Evolutionary conservation across 106 monocot species (phyloP).

Genomic region (Platanthera guangdongensis): DNA sequence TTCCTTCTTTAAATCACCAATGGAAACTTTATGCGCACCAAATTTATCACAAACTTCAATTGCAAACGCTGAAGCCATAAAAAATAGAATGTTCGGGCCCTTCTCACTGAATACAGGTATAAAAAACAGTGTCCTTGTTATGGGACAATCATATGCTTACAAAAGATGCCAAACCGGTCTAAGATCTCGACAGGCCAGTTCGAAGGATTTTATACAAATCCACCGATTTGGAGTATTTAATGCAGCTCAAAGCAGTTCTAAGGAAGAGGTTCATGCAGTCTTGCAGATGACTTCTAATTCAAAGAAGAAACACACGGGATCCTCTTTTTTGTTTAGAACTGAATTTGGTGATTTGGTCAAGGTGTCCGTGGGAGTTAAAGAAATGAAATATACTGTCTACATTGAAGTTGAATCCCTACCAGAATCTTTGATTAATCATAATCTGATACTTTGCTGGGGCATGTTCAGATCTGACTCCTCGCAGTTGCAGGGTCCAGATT

Average conservation of each 20-base stretch:
- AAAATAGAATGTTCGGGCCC: not conserved
- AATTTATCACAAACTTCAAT: not conserved
- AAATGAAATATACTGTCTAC: constrained; percentile 22
- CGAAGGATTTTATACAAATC: not conserved
- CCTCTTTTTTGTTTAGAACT: constrained; percentile 44
- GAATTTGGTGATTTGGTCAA: constrained; percentile 49
- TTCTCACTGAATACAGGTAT: not conserved
- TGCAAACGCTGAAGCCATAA: not conserved
- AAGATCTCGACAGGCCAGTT: not conserved
- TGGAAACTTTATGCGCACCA: not conserved
- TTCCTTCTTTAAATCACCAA: not conserved
- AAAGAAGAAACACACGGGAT: constrained; percentile 11
- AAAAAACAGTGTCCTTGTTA: not conserved
- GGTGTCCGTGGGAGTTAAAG: constrained; percentile 33
- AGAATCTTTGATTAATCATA: constrained; percentile 6
- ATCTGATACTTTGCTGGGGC: constrained; percentile 44
- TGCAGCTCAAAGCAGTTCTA: constrained; percentile 5
- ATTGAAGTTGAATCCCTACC: constrained; percentile 59
- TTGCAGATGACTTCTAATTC: not conserved
- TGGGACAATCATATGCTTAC: not conserved
- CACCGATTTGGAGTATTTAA: constrained; percentile 10
- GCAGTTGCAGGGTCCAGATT: constrained; percentile 12
- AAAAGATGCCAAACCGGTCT: not conserved
- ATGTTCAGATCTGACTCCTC: constrained; percentile 52
- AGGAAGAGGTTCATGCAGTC: constrained; percentile 8